phyloP scores from a whole-genome alignment of 2,329 filamentous ascomycete genomes.

The Colletotrichum sp. region DNA sequence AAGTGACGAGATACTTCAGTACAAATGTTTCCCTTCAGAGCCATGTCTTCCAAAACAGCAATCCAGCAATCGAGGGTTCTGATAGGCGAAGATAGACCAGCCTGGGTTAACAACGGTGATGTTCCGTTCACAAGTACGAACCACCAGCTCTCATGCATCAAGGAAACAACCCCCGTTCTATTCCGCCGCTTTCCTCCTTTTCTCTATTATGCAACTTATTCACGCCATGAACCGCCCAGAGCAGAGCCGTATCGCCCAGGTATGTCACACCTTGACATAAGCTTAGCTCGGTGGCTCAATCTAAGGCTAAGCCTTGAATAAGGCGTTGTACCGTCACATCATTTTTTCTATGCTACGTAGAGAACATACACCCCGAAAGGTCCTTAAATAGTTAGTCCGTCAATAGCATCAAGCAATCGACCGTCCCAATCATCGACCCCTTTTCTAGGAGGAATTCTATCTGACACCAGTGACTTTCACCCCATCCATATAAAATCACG shows the following conservation, averaged over 20 bases:
- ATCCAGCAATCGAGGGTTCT: not conserved
- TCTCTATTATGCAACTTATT: not conserved
- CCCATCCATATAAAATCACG: no score
- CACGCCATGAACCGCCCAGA: rapidly evolving
- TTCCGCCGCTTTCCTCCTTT: not conserved
- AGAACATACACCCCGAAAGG: rapidly evolving
- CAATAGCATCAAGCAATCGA: no score
- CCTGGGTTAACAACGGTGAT: no score
- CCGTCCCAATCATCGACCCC: no score
- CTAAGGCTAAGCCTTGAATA: not conserved
- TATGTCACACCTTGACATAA: not conserved
- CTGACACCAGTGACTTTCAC: not conserved
- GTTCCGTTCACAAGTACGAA: not conserved
- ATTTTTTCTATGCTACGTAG: not conserved
- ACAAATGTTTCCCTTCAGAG: not conserved
- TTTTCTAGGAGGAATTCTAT: not conserved
- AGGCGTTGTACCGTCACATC: rapidly evolving
- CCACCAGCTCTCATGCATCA: not conserved
- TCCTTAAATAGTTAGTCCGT: not conserved
- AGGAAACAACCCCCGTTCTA: rapidly evolving
- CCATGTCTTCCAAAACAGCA: not conserved
- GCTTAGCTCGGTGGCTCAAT: rapidly evolving
- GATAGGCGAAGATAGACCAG: not conserved
- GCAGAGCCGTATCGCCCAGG: not conserved
- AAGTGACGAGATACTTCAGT: not conserved